Evolutionary conservation across 805 yeast species (phyloP).

Genomic region (Metschnikowia borealis): DNA sequence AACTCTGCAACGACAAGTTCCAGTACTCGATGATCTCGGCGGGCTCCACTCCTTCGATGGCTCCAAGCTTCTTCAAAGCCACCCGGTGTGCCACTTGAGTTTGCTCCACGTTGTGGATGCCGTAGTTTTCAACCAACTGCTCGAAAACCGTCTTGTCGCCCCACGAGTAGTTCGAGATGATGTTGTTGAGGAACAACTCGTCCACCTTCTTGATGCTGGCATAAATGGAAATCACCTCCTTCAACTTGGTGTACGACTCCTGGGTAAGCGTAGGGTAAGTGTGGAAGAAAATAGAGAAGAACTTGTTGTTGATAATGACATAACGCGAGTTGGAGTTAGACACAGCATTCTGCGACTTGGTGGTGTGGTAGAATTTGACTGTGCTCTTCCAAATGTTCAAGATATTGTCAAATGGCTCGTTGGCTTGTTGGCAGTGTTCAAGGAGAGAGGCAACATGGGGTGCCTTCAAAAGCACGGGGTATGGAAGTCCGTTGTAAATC

Average conservation of each 20-base stretch:
- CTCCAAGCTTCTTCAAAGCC: constrained; percentile 67
- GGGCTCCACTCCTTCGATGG: constrained; percentile 47
- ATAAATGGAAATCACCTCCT: constrained; percentile 53
- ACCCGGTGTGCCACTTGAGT: constrained; percentile 73
- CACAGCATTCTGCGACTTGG: constrained; percentile 38
- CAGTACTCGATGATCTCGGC: constrained; percentile 54
- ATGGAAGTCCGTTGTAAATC: constrained; percentile 65
- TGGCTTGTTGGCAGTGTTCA: constrained; percentile 54
- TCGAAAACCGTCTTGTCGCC: constrained; percentile 60
- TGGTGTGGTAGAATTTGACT: constrained; percentile 48
- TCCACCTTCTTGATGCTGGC: constrained; percentile 57
- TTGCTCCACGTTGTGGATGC: constrained; percentile 51
- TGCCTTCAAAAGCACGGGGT: constrained; percentile 64
- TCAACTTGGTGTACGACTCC: constrained; percentile 55
- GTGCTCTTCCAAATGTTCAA: constrained; percentile 61
- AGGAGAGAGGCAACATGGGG: constrained; percentile 66
- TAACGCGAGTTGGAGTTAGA: constrained; percentile 57
- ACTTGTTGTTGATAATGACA: constrained; percentile 64
- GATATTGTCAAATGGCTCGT: constrained; percentile 55
- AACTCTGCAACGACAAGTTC: constrained; percentile 44
- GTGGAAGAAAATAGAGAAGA: constrained; percentile 65
- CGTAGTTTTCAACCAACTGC: constrained; percentile 58
- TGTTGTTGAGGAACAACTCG: constrained; percentile 78
- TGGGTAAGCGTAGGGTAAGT: constrained; percentile 47
- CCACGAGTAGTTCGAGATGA: constrained; percentile 68